Evolutionary conservation across 768 basidiomycete species (phyloP).

Genomic region (Macrocybe gigantea): DNA sequence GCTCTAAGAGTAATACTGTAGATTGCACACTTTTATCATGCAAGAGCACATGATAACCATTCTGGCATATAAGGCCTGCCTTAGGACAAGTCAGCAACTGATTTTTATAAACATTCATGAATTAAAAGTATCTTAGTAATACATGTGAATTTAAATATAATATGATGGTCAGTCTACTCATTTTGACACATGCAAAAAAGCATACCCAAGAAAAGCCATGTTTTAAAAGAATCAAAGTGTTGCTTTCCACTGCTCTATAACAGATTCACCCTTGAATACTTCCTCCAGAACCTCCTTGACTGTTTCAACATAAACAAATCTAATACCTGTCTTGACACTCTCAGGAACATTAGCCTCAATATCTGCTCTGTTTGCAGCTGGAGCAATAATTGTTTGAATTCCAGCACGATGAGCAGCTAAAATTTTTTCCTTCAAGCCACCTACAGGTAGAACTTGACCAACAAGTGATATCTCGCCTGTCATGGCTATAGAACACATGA

Average conservation of each 20-base stretch:
- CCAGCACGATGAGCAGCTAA: conserved; percentile 95
- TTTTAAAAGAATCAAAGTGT: conserved; percentile 19
- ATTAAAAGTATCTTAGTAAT: too few relatives aligned
- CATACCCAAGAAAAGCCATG: too few relatives aligned
- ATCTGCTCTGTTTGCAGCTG: conserved; percentile 85
- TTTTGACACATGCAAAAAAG: too few relatives aligned
- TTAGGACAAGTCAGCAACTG: too few relatives aligned
- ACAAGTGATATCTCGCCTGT: conserved; percentile 97
- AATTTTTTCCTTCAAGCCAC: conserved; percentile 94
- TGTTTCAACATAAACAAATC: conserved; percentile 93
- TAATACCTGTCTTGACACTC: conserved; percentile 92
- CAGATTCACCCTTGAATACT: conserved; percentile 64
- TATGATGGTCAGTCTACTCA: too few relatives aligned
- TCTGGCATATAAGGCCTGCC: too few relatives aligned
- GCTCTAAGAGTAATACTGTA: too few relatives aligned
- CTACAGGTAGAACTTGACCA: conserved; percentile 94
- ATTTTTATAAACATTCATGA: too few relatives aligned
- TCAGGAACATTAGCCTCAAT: conserved; percentile 97
- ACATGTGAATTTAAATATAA: too few relatives aligned
- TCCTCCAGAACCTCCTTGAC: conserved; percentile 86
- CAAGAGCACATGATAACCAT: too few relatives aligned
- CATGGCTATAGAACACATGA: conserved; percentile 58
- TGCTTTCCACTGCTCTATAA: conserved; percentile 64
- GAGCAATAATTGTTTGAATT: conserved; percentile 87
- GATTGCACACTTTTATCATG: too few relatives aligned